Conservation (phyloP, 345 rosid species). For the Citrus sp. region DNA sequence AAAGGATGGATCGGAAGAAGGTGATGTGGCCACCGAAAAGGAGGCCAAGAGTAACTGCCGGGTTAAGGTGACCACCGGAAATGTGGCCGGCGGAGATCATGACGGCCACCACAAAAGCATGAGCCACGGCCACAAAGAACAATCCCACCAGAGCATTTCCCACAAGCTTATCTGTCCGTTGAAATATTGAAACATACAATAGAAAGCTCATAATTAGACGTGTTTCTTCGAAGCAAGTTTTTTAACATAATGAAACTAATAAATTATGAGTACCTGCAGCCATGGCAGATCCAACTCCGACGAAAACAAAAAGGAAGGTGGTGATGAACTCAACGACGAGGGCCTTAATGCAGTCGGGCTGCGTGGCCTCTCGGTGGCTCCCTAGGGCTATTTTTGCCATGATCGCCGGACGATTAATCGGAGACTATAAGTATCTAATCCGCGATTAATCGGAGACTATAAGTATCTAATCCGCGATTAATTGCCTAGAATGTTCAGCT, state of each 20-base stretch:
- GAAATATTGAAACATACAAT: background rate
- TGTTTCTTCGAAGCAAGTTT: background rate
- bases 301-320: constrained; percentile 82
- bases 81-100: constrained; percentile 88
- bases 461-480: background rate
- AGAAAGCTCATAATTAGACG: no score
- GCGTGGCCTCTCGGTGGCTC: constrained; percentile 44
- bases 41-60: constrained; percentile 84
- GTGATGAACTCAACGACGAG: constrained; percentile 74
- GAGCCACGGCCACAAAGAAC: constrained; percentile 75
- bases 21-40: constrained; percentile 78
- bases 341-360: constrained; percentile 77
- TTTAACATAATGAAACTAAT: background rate
- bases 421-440: background rate
- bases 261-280: constrained; percentile 48
- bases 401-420: background rate
- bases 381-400: constrained; percentile 80
- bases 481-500: background rate
- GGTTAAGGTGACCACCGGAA: constrained; percentile 95
- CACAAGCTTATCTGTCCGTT: constrained; percentile 37
- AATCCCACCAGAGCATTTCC: constrained; percentile 56
- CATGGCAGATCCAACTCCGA: constrained; percentile 85
- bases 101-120: constrained; percentile 77
- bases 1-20: constrained; percentile 62
- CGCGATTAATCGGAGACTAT: background rate